Conservation (phyloP, 805 yeast species). For the Wickerhamiella occidentalis region DNA sequence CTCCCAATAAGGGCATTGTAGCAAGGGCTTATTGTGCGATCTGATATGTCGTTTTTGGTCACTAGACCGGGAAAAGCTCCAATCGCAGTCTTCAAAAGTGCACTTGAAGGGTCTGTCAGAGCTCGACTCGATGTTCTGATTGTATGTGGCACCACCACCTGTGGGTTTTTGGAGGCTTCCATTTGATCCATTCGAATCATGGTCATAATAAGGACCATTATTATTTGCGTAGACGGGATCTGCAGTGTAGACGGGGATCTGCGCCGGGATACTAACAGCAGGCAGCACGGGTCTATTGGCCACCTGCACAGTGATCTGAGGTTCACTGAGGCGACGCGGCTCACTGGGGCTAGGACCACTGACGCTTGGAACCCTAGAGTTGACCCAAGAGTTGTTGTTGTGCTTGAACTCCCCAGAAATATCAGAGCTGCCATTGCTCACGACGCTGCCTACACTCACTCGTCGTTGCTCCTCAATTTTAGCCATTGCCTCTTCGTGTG, state of each 20-base stretch:
- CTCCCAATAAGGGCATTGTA: slow-evolving; percentile 64
- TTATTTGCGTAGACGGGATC: too few relatives aligned
- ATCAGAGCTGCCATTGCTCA: background rate
- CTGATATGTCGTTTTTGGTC: slow-evolving; percentile 57
- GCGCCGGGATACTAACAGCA: too few relatives aligned
- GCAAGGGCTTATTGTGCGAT: slow-evolving; percentile 53
- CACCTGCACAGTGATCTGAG: too few relatives aligned
- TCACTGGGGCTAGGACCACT: too few relatives aligned
- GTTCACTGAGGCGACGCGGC: too few relatives aligned
- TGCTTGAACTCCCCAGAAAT: too few relatives aligned
- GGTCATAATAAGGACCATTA: too few relatives aligned
- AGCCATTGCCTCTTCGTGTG: background rate
- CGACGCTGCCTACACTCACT: background rate
- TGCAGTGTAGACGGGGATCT: too few relatives aligned
- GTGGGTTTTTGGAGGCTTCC: background rate
- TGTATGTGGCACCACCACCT: too few relatives aligned
- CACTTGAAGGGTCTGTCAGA: slow-evolving; percentile 24
- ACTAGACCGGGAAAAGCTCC: slow-evolving; percentile 61
- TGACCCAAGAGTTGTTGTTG: too few relatives aligned
- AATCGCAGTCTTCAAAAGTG: slow-evolving; percentile 37
- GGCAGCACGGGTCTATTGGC: too few relatives aligned
- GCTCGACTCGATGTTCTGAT: background rate
- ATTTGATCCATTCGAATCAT: slow-evolving; percentile 3
- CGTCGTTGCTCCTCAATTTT: background rate
- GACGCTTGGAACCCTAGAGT: too few relatives aligned